Evolutionary conservation across 768 basidiomycete species (phyloP).

Genomic region (Tephrocybe sp.): DNA sequence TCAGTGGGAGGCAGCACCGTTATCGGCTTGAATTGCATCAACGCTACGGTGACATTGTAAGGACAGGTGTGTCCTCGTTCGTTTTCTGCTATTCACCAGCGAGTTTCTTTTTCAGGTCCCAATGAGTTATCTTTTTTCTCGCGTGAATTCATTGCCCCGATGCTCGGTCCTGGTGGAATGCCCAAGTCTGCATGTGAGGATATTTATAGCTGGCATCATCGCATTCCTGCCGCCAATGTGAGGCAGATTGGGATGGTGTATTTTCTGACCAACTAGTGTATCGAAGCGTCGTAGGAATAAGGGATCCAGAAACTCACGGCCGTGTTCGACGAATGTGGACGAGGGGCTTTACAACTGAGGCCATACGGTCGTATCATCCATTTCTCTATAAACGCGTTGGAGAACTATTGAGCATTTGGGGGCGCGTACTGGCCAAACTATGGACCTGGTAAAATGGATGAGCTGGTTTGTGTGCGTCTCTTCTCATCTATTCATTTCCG

Average conservation of each 20-base stretch:
- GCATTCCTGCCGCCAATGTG: neutral
- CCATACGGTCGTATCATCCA: constrained; percentile 28
- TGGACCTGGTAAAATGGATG: constrained; percentile 36
- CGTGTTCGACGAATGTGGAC: constrained; percentile 40
- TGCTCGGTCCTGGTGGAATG: constrained; percentile 38
- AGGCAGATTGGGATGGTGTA: constrained; percentile 33
- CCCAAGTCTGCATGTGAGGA: constrained; percentile 33
- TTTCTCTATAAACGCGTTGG: constrained; percentile 10
- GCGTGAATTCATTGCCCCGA: constrained; percentile 26
- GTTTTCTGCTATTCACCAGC: no score
- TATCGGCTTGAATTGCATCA: constrained; percentile 45
- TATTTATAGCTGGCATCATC: constrained; percentile 17
- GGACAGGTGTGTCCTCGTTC: constrained; percentile 44
- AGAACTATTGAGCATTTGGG: constrained; percentile 25
- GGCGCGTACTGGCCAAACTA: constrained; percentile 6
- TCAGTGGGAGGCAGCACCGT: constrained; percentile 40
- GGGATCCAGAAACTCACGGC: constrained; percentile 31
- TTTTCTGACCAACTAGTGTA: constrained; percentile 14
- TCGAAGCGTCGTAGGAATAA: constrained; percentile 27
- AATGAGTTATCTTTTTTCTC: constrained; percentile 18
- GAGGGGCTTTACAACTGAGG: constrained; percentile 31
- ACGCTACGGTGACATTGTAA: constrained; percentile 53
- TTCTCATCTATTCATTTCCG: neutral
- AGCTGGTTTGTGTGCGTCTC: constrained; percentile 36
- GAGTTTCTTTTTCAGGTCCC: constrained; percentile 19